Base-by-base conservation (phyloP, 1,284 basidiomycete genomes). In the Heterobasidion irregulare region DNA sequence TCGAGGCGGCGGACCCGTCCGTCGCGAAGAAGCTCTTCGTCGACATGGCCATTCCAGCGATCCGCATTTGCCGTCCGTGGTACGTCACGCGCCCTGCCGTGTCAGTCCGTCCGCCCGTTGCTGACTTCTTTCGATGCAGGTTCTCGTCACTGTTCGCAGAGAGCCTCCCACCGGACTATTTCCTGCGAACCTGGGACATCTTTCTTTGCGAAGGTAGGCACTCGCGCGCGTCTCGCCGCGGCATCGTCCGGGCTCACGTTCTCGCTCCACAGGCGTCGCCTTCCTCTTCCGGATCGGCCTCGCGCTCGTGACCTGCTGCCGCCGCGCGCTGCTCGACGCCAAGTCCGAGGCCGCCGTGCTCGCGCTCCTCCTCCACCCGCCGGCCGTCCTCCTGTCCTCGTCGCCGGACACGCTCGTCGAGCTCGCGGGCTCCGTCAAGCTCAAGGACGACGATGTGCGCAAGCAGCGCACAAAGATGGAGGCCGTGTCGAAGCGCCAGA, bases 161-260 rank as follows among this genome's bases (percentile, higher is more conserved):
- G 8, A 78, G 80, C 2, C 75, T 98, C n/a, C 91, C 94, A 0
- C 75, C 79, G 52, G 83, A 88, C 2, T 87, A 87, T 56, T 71
- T 92, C 19, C 78, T 90, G 55, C 78, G 94, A 15, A 78, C 94
- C 4, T 92, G 93, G 86, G 94, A 98, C 66, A 71, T 94, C 3
- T 92, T 96, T 66, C 73, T 97, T 38, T 86, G 82, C 56, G 92
- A 95, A 72, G 92, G 91, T 92, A 61, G 5, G 60, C 47, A 52
- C 3, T 19, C 32, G 5, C 15, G 33, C 13, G 53, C 19, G 13
- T 26, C n/a, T n/a, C 32, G 18, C 16, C 43, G 46, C 44, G 50
- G n/a, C 46, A 50, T 15, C 55, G 46, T 3, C 64, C 90, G 92
- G 92, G 6, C 75, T 91, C 3, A 78, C 35, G 84, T 0, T 92